Evolutionary conservation across 1,139 yeast species (phyloP).

Genomic region (Pichiaceae sp.): DNA sequence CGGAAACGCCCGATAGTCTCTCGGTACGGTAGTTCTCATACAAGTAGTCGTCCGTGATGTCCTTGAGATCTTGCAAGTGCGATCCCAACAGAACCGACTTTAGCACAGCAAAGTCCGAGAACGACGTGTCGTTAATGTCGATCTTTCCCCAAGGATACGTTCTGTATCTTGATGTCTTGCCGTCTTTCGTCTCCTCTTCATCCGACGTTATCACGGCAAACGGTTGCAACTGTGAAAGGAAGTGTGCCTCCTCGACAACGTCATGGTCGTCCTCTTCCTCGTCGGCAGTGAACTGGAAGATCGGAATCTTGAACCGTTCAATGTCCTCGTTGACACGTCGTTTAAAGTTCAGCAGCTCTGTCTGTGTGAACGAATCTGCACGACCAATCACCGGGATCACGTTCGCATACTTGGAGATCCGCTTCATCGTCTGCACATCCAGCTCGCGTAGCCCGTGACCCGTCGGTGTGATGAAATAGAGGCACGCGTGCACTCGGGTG

Average conservation of each 20-base stretch:
- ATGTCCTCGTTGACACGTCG: constrained; percentile 36
- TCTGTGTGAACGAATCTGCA: constrained; percentile 46
- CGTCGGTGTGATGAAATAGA: constrained; percentile 53
- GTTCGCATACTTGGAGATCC: constrained; percentile 42
- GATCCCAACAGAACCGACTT: constrained; percentile 65
- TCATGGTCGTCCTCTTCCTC: constrained; percentile 25
- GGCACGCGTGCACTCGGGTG: constrained; percentile 53
- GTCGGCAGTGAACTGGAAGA: constrained; percentile 40
- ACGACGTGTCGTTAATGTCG: constrained; percentile 36
- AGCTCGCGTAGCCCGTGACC: constrained; percentile 43
- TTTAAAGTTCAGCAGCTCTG: constrained; percentile 38
- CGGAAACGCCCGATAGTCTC: constrained; percentile 32
- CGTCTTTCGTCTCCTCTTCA: constrained; percentile 31
- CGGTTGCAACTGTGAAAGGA: constrained; percentile 33
- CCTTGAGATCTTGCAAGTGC: constrained; percentile 71
- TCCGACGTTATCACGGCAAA: constrained; percentile 43
- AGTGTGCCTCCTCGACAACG: constrained; percentile 21
- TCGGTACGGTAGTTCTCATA: constrained; percentile 72
- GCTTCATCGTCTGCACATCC: constrained; percentile 43
- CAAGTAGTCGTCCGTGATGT: constrained; percentile 54
- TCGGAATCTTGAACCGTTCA: constrained; percentile 32
- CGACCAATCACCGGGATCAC: constrained; percentile 50
- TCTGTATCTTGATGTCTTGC: constrained; percentile 27
- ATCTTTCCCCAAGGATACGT: constrained; percentile 38
- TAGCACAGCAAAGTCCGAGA: constrained; percentile 57